Evolutionary conservation across 768 basidiomycete genomes (phyloP).

Genomic region (Hirschioporus abietinus): DNA sequence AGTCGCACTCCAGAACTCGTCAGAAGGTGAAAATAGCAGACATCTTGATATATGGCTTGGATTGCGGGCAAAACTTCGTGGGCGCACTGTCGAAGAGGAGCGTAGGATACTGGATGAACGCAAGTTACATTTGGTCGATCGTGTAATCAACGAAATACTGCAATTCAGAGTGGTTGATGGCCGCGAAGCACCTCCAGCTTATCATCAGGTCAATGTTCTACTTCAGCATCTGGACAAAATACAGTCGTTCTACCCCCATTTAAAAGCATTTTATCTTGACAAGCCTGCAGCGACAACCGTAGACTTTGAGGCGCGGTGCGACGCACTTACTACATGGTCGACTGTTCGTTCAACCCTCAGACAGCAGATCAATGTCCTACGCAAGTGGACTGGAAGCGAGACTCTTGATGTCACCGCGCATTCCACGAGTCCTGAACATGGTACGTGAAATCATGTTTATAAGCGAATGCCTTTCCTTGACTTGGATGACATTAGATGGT

Average conservation of each 20-base stretch:
- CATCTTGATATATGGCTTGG: slow-evolving; percentile 83
- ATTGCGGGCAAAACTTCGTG: slow-evolving; percentile 81
- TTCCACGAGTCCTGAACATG: slow-evolving; percentile 57
- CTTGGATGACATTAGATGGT: slow-evolving; percentile 47
- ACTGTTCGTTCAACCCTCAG: slow-evolving; percentile 84
- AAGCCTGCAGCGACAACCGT: slow-evolving; percentile 62
- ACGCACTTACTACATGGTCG: slow-evolving; percentile 89
- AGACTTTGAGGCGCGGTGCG: slow-evolving; percentile 74
- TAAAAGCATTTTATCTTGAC: slow-evolving; percentile 75
- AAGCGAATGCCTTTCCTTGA: slow-evolving; percentile 12
- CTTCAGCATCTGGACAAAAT: slow-evolving; percentile 76
- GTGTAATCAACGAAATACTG: slow-evolving; percentile 78
- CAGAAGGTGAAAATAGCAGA: slow-evolving; percentile 63
- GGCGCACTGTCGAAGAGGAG: slow-evolving; percentile 78
- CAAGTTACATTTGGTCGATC: slow-evolving; percentile 73
- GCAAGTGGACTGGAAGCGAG: slow-evolving; percentile 92
- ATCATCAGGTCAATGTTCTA: slow-evolving; percentile 58
- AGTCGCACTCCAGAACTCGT: slow-evolving; percentile 63
- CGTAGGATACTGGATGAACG: slow-evolving; percentile 76
- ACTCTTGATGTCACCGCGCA: slow-evolving; percentile 85
- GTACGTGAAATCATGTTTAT: neutral
- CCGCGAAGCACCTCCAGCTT: slow-evolving; percentile 34
- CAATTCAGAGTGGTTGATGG: slow-evolving; percentile 59
- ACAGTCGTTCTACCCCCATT: slow-evolving; percentile 81
- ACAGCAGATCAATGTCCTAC: slow-evolving; percentile 72